Conservation (phyloP, 2,329 filamentous ascomycete genomes). For the Colletotrichum sp. region DNA sequence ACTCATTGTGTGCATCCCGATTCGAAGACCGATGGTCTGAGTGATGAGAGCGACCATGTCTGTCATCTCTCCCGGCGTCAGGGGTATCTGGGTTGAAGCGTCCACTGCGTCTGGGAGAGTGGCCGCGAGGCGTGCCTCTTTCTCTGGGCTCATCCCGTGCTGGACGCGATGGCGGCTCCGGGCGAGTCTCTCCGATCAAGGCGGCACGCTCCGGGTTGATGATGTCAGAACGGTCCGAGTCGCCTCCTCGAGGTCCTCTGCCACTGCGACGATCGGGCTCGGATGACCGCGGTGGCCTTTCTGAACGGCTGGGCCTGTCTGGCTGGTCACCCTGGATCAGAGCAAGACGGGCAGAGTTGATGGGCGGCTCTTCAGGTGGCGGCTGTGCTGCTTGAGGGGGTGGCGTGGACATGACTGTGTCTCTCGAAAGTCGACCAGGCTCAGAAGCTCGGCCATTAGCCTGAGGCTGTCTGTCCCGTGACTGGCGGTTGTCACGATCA, state of each 20-base stretch:
- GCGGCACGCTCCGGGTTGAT: conserved; percentile 55
- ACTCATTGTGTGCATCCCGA: conserved; percentile 37
- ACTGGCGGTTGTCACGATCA: conserved; percentile 40
- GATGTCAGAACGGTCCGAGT: conserved; percentile 35
- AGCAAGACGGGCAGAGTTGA: conserved; percentile 62
- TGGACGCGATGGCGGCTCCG: conserved; percentile 38
- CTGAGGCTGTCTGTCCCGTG: conserved; percentile 37
- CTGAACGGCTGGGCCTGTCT: conserved; percentile 1
- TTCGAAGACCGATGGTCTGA: conserved; percentile 33
- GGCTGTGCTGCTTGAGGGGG: conserved; percentile 27
- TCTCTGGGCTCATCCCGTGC: conserved; percentile 44
- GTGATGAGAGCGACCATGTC: conserved; percentile 47
- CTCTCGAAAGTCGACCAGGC: conserved; percentile 26
- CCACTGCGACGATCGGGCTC: conserved; percentile 19
- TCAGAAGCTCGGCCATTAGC: conserved; percentile 29
- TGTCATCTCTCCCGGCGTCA: conserved; percentile 51
- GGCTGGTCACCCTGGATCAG: conserved; percentile 44
- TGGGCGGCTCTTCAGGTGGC: conserved; percentile 49
- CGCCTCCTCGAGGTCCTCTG: conserved; percentile 26
- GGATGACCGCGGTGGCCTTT: conserved; percentile 6
- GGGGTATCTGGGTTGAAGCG: conserved; percentile 36
- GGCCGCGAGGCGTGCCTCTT: conserved; percentile 36
- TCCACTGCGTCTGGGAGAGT: conserved; percentile 56
- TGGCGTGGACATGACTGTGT: conserved; percentile 24
- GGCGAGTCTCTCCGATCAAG: conserved; percentile 44